Evolutionary conservation across 257 asterid genomes (phyloP).

Genomic region (Solanum chiquidenum): DNA sequence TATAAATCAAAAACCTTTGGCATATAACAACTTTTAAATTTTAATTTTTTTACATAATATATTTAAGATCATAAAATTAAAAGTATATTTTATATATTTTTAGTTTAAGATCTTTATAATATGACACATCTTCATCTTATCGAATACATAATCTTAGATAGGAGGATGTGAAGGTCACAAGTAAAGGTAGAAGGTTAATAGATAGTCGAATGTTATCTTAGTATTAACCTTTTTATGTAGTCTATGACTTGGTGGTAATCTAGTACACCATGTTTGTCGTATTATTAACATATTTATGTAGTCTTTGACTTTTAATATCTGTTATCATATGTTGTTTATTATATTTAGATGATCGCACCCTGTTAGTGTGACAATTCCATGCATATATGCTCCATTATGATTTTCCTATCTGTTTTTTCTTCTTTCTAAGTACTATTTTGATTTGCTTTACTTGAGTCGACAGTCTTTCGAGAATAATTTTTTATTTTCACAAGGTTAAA

Average conservation of each 20-base stretch:
- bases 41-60: too few species aligned
- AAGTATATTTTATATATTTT: too few species aligned
- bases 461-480: background rate
- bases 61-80: too few species aligned
- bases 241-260: background rate
- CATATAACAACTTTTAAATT: too few species aligned
- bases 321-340: background rate
- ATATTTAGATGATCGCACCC: background rate
- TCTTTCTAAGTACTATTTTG: background rate
- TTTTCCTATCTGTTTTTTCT: too few species aligned
- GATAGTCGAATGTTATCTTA: too few species aligned
- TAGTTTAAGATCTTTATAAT: too few species aligned
- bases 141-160: too few species aligned
- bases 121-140: too few species aligned
- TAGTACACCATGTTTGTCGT: accelerated
- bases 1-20: too few species aligned
- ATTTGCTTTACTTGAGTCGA: background rate
- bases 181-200: too few species aligned
- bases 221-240: accelerated
- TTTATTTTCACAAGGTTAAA: accelerated
- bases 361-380: background rate
- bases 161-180: too few species aligned
- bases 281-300: background rate
- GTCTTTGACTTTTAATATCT: background rate
- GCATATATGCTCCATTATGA: background rate